Evolutionary conservation across 352 stramenopile genomes (phyloP).

Genomic region (Phytophthora sojae): DNA sequence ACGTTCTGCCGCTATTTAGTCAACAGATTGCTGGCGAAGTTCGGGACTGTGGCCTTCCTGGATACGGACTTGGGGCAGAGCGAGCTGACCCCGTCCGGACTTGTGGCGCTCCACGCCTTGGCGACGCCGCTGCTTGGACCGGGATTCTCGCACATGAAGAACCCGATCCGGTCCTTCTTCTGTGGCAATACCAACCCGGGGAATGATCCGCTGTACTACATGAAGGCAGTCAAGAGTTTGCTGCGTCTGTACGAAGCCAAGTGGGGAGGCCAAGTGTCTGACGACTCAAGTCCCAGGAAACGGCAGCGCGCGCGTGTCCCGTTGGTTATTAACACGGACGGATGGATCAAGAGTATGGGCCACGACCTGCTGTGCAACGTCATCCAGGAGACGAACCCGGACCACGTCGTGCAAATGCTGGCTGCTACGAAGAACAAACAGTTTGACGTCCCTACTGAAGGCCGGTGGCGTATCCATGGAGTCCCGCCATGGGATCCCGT

Average conservation of each 20-base stretch:
- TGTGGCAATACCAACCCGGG: conserved; percentile 79
- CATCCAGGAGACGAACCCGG: conserved; percentile 82
- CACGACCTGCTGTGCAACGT: conserved; percentile 94
- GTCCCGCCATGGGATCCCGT: conserved; percentile 77
- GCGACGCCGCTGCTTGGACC: conserved; percentile 90
- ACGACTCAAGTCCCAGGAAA: conserved; percentile 6
- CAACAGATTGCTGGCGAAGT: conserved; percentile 89
- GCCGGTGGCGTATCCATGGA: conserved; percentile 62
- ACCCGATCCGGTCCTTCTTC: conserved; percentile 76
- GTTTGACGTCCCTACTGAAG: conserved; percentile 72
- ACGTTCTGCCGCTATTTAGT: conserved; percentile 95
- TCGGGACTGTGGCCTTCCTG: conserved; percentile 90
- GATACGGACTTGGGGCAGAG: conserved; percentile 97
- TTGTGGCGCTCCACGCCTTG: conserved; percentile 93
- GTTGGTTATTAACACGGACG: conserved; percentile 97
- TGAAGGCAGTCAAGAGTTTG: conserved; percentile 74
- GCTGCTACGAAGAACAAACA: conserved; percentile 90
- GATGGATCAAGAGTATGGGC: conserved; percentile 98
- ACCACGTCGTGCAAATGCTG: conserved; percentile 95
- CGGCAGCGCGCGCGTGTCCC: conserved; percentile 54
- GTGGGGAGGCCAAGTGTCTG: conserved; percentile 38
- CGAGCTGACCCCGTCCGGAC: conserved; percentile 93
- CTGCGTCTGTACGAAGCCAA: conserved; percentile 70
- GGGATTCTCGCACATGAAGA: conserved; percentile 92
- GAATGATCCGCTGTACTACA: conserved; percentile 80